Evolutionary conservation across 805 yeast species (phyloP).

Genomic region (Starmerella sp.): DNA sequence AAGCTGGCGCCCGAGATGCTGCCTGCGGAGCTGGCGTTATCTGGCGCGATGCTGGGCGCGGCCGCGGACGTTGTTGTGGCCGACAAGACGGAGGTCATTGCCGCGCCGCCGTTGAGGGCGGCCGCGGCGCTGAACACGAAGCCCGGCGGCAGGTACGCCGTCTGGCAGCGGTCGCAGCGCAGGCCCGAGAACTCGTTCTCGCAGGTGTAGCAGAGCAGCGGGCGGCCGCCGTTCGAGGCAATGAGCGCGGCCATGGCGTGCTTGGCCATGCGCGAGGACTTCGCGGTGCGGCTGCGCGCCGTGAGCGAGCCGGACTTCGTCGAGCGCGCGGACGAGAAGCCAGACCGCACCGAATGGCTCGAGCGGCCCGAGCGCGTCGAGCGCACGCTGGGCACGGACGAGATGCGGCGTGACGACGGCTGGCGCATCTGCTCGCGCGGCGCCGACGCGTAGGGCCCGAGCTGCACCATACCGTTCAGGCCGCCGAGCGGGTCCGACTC

Average conservation of each 20-base stretch:
- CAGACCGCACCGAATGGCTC: constrained; percentile 1
- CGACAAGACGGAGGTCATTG: neutral
- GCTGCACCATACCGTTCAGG: neutral
- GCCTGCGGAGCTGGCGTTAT: neutral
- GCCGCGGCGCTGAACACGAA: constrained; percentile 11
- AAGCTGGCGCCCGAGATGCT: constrained; percentile 2
- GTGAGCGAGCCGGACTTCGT: neutral
- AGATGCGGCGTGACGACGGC: neutral
- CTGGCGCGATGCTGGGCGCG: neutral
- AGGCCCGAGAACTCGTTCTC: constrained; percentile 13
- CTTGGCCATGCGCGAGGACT: constrained; percentile 18
- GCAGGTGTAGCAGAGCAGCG: constrained; percentile 20
- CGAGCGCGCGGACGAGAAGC: neutral
- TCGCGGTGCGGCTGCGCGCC: neutral
- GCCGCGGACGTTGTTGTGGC: neutral
- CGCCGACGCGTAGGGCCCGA: neutral
- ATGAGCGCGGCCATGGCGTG: constrained; percentile 12
- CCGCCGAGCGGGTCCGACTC: constrained; percentile 1
- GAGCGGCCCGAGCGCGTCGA: constrained; percentile 11
- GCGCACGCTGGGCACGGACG: constrained; percentile 1
- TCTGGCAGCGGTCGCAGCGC: constrained; percentile 20
- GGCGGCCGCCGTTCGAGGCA: constrained; percentile 8
- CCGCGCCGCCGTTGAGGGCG: constrained; percentile 4
- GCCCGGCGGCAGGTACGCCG: constrained; percentile 20
- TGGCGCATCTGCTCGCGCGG: neutral